Base-by-base conservation (phyloP, 495 filamentous ascomycete genomes). In the Amphirosellinia nigrospora region DNA sequence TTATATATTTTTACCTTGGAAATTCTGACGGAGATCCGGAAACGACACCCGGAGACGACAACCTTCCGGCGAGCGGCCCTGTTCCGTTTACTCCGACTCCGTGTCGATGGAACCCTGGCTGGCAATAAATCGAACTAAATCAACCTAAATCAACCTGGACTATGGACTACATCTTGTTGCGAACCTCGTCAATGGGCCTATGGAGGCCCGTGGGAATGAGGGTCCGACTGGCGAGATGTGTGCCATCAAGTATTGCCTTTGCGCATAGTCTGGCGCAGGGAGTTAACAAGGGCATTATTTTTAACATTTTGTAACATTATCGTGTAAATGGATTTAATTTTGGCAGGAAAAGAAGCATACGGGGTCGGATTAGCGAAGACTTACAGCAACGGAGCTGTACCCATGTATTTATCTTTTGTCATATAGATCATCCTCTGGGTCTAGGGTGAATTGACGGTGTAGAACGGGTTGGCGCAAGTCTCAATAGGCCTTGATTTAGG, bases 1-100 rank as follows among this genome's bases (percentile, higher is more conserved):
- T 73, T 89, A 16, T 96, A 95, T 77, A 91, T 82, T 55, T 77
- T 81, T n/a, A 64, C 82, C 16, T 45, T 84, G 41, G 71, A 78
- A 1, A 59, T 82, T 11, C 64, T 86, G 70, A 72, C 72, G 0
- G 68, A 72, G 48, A 7, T 79, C 0, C 72, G 64, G 34, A 58
- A 60, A 4, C 75, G 69, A 3, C 65, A 36, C 45, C 70, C 53
- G 11, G 62, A 65, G 61, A 43, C 34, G 11, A 50, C 21, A 43
- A 56, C 48, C 4, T 9, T 4, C 19, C 50, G 4, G 34, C 48
- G 9, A 19, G 23, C n/a, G n/a, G 41, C 21, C 21, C 58, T 70
- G 5, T 69, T 66, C 0, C 59, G 58, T 55, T 63, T 73, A 21
- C 59, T 70, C 8, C 69, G 48, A 13, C 56, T 66, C 60, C 71